A percentile compares a stretch with the other conserved stretches of the same genome.
phyloP scores from a whole-genome alignment of 2,329 filamentous ascomycete genomes.

The Ophiosphaerella korrae region DNA sequence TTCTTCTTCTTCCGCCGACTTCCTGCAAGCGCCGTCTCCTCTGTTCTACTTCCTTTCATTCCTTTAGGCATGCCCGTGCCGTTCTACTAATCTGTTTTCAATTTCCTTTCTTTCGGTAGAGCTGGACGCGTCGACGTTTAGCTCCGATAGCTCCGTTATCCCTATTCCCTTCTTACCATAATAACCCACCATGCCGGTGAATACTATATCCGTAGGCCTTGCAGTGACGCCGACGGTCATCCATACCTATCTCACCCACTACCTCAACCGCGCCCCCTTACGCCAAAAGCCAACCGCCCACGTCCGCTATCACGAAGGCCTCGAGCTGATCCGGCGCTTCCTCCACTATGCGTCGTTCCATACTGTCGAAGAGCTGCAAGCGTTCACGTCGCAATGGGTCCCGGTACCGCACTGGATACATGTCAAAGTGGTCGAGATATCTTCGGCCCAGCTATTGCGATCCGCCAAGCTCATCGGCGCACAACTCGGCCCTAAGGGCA shows the following conservation, averaged over 20 bases:
- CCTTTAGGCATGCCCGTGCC: not conserved
- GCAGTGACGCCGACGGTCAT: conserved; percentile 88
- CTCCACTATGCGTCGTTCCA: conserved; percentile 84
- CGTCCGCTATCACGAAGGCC: conserved; percentile 91
- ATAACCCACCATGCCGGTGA: conserved; percentile 62
- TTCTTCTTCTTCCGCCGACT: not conserved
- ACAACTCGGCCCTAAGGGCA: conserved; percentile 78
- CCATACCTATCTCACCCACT: conserved; percentile 87
- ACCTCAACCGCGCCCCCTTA: conserved; percentile 76
- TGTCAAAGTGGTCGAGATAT: conserved; percentile 70
- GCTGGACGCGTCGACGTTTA: conserved; percentile 5
- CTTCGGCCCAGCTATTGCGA: conserved; percentile 64
- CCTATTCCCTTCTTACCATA: conserved; percentile 2
- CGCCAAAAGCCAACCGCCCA: conserved; percentile 84
- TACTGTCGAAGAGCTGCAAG: conserved; percentile 90
- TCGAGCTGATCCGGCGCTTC: conserved; percentile 86
- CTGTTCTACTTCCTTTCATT: not conserved
- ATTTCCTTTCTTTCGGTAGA: not conserved
- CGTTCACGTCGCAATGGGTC: conserved; percentile 90
- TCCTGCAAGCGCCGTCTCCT: not conserved
- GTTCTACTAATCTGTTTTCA: not conserved
- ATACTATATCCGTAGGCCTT: conserved; percentile 79
- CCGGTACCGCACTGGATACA: conserved; percentile 88
- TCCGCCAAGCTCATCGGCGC: conserved; percentile 69
- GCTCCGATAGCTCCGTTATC: conserved; percentile 11